Evolutionary conservation across 495 filamentous ascomycete species (phyloP), one percentile per base, ranked within the genome.

Genomic region (Sabuloglossum arenarium): DNA sequence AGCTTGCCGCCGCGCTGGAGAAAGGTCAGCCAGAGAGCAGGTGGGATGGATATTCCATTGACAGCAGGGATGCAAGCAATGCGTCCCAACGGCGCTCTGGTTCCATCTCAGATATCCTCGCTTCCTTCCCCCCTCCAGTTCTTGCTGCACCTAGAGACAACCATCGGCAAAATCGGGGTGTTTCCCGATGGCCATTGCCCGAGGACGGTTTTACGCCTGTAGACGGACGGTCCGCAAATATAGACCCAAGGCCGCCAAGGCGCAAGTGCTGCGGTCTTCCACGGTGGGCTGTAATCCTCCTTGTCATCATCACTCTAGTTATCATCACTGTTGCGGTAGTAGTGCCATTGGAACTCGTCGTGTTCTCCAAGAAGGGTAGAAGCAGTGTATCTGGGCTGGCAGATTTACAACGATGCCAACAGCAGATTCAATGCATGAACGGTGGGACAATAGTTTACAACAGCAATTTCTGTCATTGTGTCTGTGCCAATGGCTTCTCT

Each of bases 81-180:
- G 56, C 27, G 10, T 43, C 53, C 21, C 29, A 24, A 57, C 27
- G 29, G 46, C 64, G 67, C n/a, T 78, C 75, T 3, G 77, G 76
- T 67, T 76, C 88, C 61, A 73, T 98, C 45, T 89, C 86, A 16
- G 88, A 94, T 63, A 95, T 96, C 64, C 74, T 98, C 6, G 84
- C 85, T 12, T 85, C 88, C 14, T 98, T 98, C 58, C 91, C 91
- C 8, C 84, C 88, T 11, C 88, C 91, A 5, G 79, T 77, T 4
- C 71, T 79, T 6, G 72, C 73, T 8, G 80, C 75, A 6, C 79
- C 47, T 6, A 51, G 47, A 51, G 28, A 29, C 47, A 29, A 51
- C 47, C 47, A 19, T 23, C 47, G 47, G 47, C 24, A 27, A 77
- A 21, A 74, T 45, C 28, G 47, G 37, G 43, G 50, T 46, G 27